Base-by-base conservation (phyloP, 2,329 filamentous ascomycete species). In the Cladosporium oxysporum region DNA sequence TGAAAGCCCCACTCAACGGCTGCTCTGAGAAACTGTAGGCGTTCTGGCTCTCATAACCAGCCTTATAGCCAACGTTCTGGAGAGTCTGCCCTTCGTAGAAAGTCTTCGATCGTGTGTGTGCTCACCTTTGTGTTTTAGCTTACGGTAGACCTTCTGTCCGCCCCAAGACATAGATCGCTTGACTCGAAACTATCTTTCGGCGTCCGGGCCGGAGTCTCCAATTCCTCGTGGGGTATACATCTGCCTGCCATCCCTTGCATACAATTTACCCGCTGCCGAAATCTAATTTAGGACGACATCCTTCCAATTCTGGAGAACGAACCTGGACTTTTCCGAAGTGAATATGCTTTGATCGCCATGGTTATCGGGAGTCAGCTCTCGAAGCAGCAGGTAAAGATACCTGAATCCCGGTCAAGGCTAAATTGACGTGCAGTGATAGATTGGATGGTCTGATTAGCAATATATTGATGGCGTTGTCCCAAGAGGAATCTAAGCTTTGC, bases 401-500 rank as follows among this genome's bases (percentile, higher is more conserved):
- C 41, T 47, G 41, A 23, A 47, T 21, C n/a, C 41, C 41, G 41
- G 41, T 47, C 41, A 47, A 47, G n/a, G 41, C n/a, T 21, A n/a
- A 8, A 47, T 47, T 47, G 41, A 47, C 41, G n/a, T 47, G 41
- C 41, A 21, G n/a, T 33, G 14, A 29, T 31, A n/a, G 29, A n/a
- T 31, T 33, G 16, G 18, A 8, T 6, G 52, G 18, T 31, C 28
- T 55, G 26, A 31, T 29, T 7, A 21, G 10, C 29, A 55, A 55
- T 55, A 55, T 55, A 55, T 29, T 31, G 52, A 55, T 23, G 52
- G 28, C 52, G 52, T 58, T 10, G 33, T 41, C 5, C 26, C 57
- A 47, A 59, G 57, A 37, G n/a, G 16, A 21, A 29, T n/a, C 23
- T 37, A 59, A 59, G 57, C 57, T 59, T 59, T 59, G 57, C 23